A percentile compares a stretch with the other conserved stretches of the same genome.
phyloP scores from a whole-genome alignment of 1,284 basidiomycete species.

The Puccinia triticina region DNA sequence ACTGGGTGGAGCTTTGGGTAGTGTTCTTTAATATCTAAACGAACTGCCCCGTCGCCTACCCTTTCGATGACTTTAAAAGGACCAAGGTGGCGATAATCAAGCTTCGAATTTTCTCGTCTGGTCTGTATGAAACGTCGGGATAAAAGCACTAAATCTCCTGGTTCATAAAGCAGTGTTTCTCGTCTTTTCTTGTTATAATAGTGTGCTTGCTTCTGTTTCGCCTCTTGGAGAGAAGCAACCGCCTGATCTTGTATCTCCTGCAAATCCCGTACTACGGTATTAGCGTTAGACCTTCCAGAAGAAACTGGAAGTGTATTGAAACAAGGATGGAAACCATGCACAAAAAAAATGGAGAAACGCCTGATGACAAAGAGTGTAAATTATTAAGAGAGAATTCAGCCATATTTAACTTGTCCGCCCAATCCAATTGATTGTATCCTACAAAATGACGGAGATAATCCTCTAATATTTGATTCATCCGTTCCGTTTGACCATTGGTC shows the following conservation, averaged over 20 bases:
- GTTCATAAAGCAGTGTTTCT: neutral
- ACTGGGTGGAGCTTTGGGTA: constrained; percentile 26
- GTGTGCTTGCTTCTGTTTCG: neutral
- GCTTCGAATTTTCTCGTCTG: neutral
- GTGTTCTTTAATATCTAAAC: neutral
- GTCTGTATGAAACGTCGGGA: neutral
- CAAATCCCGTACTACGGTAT: neutral
- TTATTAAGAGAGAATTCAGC: constrained; percentile 34
- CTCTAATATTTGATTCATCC: too few species aligned
- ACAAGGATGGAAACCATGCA: constrained; percentile 5
- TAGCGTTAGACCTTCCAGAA: neutral
- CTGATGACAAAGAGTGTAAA: neutral
- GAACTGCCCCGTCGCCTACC: constrained; percentile 1
- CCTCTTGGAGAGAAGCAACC: neutral
- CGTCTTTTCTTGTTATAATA: too few species aligned
- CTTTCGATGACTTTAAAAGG: constrained; percentile 1
- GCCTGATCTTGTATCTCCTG: neutral
- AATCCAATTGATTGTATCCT: too few species aligned
- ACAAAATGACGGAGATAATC: too few species aligned
- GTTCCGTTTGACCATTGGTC: too few species aligned
- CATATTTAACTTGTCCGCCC: too few species aligned
- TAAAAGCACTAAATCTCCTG: constrained; percentile 11
- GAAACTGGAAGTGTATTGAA: neutral
- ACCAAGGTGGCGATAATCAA: constrained; percentile 17
- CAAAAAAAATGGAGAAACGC: constrained; percentile 19